Evolutionary conservation across 1,284 basidiomycete species (phyloP).

Genomic region (Microbotryomycetes sp.): DNA sequence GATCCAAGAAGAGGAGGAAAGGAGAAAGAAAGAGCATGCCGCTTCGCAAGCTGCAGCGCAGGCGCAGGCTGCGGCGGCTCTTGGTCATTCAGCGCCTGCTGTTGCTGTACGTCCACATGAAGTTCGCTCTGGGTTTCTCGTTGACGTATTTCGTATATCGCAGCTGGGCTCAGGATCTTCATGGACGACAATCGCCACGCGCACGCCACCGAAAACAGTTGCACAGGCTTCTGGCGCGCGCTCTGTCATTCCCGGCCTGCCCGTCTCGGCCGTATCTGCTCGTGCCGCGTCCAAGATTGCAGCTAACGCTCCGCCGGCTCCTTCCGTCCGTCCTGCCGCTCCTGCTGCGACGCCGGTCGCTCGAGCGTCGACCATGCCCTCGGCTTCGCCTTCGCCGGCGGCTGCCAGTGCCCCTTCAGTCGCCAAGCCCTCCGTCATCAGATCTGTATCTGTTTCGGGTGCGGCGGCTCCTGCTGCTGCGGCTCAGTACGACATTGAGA

Average conservation of each 20-base stretch:
- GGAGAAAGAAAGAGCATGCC: slow-evolving; percentile 57
- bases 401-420: slow-evolving; percentile 41
- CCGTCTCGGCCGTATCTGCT: slow-evolving; percentile 10
- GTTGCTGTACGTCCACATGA: slow-evolving; percentile 14
- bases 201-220: slow-evolving; percentile 10
- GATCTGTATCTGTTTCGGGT: slow-evolving; percentile 8
- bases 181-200: slow-evolving; percentile 28
- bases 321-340: slow-evolving; percentile 23
- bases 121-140: slow-evolving; percentile 74
- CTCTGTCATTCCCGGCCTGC: slow-evolving; percentile 16
- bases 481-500: slow-evolving; percentile 42
- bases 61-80: not conserved
- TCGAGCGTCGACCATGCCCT: slow-evolving; percentile 18
- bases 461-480: slow-evolving; percentile 26
- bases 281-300: slow-evolving; percentile 28
- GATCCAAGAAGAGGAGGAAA: slow-evolving; percentile 96
- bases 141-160: slow-evolving; percentile 71
- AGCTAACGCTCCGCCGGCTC: slow-evolving; percentile 29
- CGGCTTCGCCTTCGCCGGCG: slow-evolving; percentile 12
- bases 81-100: not conserved
- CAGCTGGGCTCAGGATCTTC: slow-evolving; percentile 8
- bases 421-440: not conserved
- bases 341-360: slow-evolving; percentile 26
- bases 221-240: not conserved
- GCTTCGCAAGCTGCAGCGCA: slow-evolving; percentile 38